Evolutionary conservation across 2,329 filamentous ascomycete genomes (phyloP), one percentile per base, ranked within the genome.

Genomic region (Paecilomyces variotii): DNA sequence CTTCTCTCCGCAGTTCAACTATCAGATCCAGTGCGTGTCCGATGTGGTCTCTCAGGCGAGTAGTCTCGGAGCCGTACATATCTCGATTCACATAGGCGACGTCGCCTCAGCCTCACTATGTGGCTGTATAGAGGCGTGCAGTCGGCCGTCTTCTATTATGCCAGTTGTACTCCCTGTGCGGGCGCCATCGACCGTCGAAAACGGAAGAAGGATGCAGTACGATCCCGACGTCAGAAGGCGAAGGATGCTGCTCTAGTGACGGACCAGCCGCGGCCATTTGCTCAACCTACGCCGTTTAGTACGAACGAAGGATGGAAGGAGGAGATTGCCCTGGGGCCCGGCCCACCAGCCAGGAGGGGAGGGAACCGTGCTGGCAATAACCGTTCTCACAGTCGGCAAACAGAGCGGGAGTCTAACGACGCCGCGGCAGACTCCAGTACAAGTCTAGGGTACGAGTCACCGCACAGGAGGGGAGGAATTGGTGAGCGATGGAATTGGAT

Each of bases 251-350:
- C 82, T 57, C 62, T 77, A 32, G 62, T 78, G n/a, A 73, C 72
- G 59, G 84, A 91, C 63, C 84, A 91, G 70, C 89, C 90, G 0
- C 84, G 84, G 49, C 74, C 85, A 10, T 94, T 96, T 72, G 82
- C 85, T 55, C 91, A 97, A 67, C 91, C 88, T 1, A 73, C 72
- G 4, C 89, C 91, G 0, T 94, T 91, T 67, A 87, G 87, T 68
- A 96, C 91, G 28, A 97, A 97, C 68, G 87, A 88, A 11, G 90
- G 90, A 75, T 97, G 92, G 92, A 79, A 83, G 32, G 89, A 94
- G 69, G 92, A 97, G 74, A 95, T 97, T 64, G 81, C 80, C 62
- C 82, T 92, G 75, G 92, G 92, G 0, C 92, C 92, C 1, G 85
- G 84, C 2, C 82, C 89, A 35, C 87, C 86, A 32, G 87, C 87